Base-by-base conservation (phyloP, 2,329 filamentous ascomycete species). In the Eurotiales sp. region DNA sequence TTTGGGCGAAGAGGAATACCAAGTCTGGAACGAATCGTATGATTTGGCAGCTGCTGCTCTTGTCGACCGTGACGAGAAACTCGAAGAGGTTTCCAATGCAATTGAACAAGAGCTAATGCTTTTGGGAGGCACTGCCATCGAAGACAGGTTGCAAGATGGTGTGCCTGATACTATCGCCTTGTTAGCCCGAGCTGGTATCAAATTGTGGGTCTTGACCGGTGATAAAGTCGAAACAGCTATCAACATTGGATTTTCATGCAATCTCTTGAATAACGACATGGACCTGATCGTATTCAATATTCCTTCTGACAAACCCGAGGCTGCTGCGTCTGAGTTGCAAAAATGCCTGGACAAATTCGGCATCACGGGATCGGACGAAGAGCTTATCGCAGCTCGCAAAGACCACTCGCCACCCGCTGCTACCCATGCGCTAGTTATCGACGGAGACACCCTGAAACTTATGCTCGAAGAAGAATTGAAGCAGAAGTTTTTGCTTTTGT, bases 221-320 rank as follows among this genome's bases (percentile, higher is more conserved):
- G 93, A 99, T 78, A 99, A 97, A 72, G 92, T 97, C 27, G 93
- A 99, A 73, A 99, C 93, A 21, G 93, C 95, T 52, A 99, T 99
- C 83, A 99, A 99, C 73, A 99, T 99, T 65, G 93, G 93, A 2
- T 99, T 97, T 72, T 99, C 95, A 10, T 99, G 95, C 76, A 99
- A 99, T 61, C 79, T 99, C 27, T 81, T 99, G 50, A 90, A 92
- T 72, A 99, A 96, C 69, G 89, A 96, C 59, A 96, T 99, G 93
- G 93, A 99, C 60, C 76, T 99, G 55, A 88, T 99, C 57, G 83
- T 95, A 44, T 79, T 99, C 60, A 95, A 95, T 65, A 80, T 93
- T 25, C 82, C 88, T 1, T 89, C 95, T 57, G 86, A 90, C 50
- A 80, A 85, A 54, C 60, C 86, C 8, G 75, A 77, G 11, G 74